Evolutionary conservation across 2,329 filamentous ascomycete genomes (phyloP), one percentile per base, ranked within the genome.

Genomic region (Blastomyces emzantsi): DNA sequence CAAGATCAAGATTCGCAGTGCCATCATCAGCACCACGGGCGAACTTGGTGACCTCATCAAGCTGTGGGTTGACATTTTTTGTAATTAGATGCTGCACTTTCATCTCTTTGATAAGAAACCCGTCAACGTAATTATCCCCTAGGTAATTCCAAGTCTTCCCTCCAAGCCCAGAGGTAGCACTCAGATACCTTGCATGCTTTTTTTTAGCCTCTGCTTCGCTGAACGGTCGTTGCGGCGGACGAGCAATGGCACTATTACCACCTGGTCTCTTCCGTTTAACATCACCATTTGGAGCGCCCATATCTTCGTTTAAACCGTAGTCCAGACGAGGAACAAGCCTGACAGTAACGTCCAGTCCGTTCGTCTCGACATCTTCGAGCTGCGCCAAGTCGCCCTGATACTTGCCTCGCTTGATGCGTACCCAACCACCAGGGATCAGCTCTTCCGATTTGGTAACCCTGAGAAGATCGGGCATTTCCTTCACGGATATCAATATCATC

Each of bases 391-490:
- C 94, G 25, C 90, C 90, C 51, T 86, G 85, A 76, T 99, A 95
- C 73, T 92, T 89, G 55, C 87, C 83, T 62, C 90, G 85, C 73
- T 87, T 88, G 67, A 97, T 86, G 67, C 94, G 90, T 61, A 97
- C 93, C 84, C 94, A 99, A 47, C 91, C 91, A 67, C 93, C 93
- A 11, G 89, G 89, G 69, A 94, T 87, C 43, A 99, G 81, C 33
- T 87, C 87, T 58, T 92, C 90, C 2, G 89, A 93, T 79, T 96
- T 96, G 65, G 86, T 87, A 36, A 96, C 90, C 61, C 92, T 87
- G 22, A 99, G 82, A n/a, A 99, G 83, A 76, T 97, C 94, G 1
- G 94, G 93, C 87, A 97, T 96, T 76, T 99, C 94, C 75, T 96
- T 96, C 71, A 97, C 92, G 59, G 94, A 90, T 52, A 99, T 91